Conservation (phyloP, 495 filamentous ascomycete species). For the Aspergillus ostianus region DNA sequence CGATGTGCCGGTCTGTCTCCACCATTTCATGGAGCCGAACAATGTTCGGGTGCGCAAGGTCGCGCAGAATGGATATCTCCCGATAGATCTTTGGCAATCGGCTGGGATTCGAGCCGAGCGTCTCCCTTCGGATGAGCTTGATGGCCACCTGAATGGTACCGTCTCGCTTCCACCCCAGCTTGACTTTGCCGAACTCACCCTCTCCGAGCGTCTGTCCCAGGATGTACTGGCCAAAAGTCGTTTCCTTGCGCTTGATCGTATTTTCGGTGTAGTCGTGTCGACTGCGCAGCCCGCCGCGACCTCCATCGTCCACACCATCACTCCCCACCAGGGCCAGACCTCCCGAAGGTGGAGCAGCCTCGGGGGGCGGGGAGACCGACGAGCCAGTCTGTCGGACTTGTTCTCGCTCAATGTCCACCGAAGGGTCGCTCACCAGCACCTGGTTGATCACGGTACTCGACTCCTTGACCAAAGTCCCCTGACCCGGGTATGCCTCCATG, state of each 20-base stretch:
- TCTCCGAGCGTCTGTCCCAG: conserved; percentile 96
- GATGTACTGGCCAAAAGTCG: conserved; percentile 90
- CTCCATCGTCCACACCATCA: conserved; percentile 60
- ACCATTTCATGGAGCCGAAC: conserved; percentile 98
- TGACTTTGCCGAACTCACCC: conserved; percentile 98
- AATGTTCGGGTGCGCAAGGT: conserved; percentile 91
- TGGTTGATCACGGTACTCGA: conserved; percentile 65
- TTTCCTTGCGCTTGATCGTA: conserved; percentile 63
- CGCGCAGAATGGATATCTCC: conserved; percentile 86
- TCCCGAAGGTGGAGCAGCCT: conserved; percentile 45
- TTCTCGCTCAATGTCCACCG: conserved; percentile 75
- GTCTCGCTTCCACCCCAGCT: conserved; percentile 98
- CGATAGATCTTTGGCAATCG: conserved; percentile 95
- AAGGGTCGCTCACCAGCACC: conserved; percentile 74
- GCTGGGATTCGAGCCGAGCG: conserved; percentile 78
- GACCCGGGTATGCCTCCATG: conserved; percentile 27
- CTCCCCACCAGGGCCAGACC: conserved; percentile 54
- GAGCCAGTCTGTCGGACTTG: conserved; percentile 67
- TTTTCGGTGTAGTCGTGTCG: conserved; percentile 71
- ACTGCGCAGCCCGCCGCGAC: conserved; percentile 60
- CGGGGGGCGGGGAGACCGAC: conserved; percentile 49
- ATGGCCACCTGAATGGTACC: conserved; percentile 94
- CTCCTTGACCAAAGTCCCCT: conserved; percentile 36
- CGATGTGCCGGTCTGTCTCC: conserved; percentile 92
- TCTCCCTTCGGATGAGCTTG: conserved; percentile 93